Base-by-base conservation (phyloP, 1,139 yeast species). In the Protomyces lactucae-debilis region DNA sequence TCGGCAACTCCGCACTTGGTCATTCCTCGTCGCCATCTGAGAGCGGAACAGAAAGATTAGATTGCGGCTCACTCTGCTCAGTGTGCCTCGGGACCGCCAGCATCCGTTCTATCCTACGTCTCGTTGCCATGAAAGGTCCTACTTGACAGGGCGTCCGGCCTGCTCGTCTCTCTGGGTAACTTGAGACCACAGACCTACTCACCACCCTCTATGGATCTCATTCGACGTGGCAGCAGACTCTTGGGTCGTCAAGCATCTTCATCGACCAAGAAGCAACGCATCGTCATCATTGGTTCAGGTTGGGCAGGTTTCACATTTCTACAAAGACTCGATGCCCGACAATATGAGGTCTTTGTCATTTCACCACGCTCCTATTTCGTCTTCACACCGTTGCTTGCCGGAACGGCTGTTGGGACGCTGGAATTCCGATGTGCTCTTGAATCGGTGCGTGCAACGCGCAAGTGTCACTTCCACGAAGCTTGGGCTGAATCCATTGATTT, bases 361-460 rank as follows among this genome's bases (percentile, higher is more conserved):
- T 89, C 97, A 45, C 97, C 98, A 68, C 85, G 97, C 79, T 91
- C 90, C 81, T 91, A 89, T 80, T 91, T 91, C 78, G 81, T 92
- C 72, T 91, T 91, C 82, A 92, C 98, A 57, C 66, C 98, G 8
- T 80, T 91, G 75, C 82, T 91, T 72, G 97, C 97, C 55, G 88
- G 96, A 28, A 87, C 92, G 70, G 96, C 97, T 60, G 91, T 96
- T 55, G 97, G 97, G 68, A 88, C 96, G 61, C 84, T 92, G 70
- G 97, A 90, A 74, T 82, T 85, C 74, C 89, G 95, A 4, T 53
- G 59, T 54, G 64, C 64, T 1, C 53, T 54, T 9, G 64, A 60
- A 23, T 52, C 64, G 14, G 64, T 60, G 36, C 54, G 64, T 10
- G 32, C 35, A 12, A 36, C 45, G 32, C 46, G 54, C n/a, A 43